Conservation (phyloP, 345 rosid genomes). For the Gossypium longicalyx region DNA sequence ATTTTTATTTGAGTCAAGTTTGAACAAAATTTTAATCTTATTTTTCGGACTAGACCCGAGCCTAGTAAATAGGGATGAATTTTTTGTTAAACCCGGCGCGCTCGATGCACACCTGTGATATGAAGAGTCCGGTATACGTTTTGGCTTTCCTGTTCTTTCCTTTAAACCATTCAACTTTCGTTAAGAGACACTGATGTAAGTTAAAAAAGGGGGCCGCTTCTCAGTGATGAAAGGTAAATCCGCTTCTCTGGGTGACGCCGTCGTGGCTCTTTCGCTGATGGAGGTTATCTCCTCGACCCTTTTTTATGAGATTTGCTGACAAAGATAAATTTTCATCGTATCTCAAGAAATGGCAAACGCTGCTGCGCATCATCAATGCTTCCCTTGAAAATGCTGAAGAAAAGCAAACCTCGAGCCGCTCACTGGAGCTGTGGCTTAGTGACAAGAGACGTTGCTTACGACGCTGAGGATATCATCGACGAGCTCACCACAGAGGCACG, state of each 20-base stretch:
- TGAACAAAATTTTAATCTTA: too few species aligned
- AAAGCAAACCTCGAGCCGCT: conserved; percentile 10
- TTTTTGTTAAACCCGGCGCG: too few species aligned
- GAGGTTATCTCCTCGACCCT: background rate
- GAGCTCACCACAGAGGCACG: conserved; percentile 17
- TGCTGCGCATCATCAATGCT: conserved; percentile 9
- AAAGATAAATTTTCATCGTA: background rate
- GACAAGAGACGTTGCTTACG: conserved; percentile 22
- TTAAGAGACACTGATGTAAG: too few species aligned
- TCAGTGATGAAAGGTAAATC: too few species aligned
- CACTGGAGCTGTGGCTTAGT: conserved; percentile 13
- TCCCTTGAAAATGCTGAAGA: conserved; percentile 26
- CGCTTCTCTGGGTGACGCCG: background rate
- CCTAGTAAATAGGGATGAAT: too few species aligned
- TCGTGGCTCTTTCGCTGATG: background rate
- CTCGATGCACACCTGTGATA: too few species aligned
- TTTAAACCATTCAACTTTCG: too few species aligned
- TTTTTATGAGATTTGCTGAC: background rate
- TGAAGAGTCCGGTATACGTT: too few species aligned
- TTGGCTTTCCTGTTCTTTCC: too few species aligned
- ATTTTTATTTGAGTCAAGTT: too few species aligned
- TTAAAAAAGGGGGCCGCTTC: too few species aligned
- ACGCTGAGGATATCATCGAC: conserved; percentile 31
- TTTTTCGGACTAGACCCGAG: too few species aligned
- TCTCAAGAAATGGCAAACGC: conserved; percentile 6